phyloP scores from a whole-genome alignment of 2,329 filamentous ascomycete species.

The Lojkania enalia region DNA sequence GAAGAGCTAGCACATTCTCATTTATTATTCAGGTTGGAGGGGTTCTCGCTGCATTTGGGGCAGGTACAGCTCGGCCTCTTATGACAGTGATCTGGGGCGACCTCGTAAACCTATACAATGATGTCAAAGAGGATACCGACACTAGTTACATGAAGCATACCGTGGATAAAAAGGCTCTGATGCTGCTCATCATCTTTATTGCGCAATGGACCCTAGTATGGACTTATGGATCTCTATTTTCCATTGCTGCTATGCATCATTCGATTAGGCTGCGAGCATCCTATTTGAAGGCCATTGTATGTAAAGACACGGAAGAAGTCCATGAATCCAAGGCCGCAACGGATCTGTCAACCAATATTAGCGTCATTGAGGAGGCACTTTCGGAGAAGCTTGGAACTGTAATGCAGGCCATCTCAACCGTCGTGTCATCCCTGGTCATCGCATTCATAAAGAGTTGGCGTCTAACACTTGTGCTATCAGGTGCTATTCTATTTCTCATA shows the following conservation, averaged over 20 bases:
- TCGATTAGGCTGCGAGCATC: slow-evolving; percentile 2
- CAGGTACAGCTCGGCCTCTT: slow-evolving; percentile 3
- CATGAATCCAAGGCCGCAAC: neutral
- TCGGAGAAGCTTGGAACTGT: neutral
- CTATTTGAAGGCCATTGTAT: slow-evolving; percentile 1
- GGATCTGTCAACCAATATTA: neutral
- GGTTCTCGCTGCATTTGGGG: slow-evolving; percentile 2
- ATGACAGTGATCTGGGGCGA: slow-evolving; percentile 2
- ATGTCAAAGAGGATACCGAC: neutral
- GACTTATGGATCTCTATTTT: neutral
- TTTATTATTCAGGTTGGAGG: slow-evolving; percentile 4
- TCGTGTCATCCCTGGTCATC: neutral
- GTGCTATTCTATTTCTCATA: neutral
- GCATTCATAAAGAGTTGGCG: neutral
- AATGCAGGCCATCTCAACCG: neutral
- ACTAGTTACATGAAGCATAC: neutral
- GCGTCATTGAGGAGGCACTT: neutral
- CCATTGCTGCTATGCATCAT: neutral
- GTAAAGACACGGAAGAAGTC: neutral
- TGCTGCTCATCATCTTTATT: slow-evolving; percentile 1
- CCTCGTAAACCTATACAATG: slow-evolving; percentile 1
- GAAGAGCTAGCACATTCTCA: too few relatives aligned
- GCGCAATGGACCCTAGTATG: slow-evolving; percentile 2
- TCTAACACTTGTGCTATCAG: neutral
- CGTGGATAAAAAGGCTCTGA: neutral